phyloP scores from a whole-genome alignment of 306 rosid genomes.

The Castanea sativa region DNA sequence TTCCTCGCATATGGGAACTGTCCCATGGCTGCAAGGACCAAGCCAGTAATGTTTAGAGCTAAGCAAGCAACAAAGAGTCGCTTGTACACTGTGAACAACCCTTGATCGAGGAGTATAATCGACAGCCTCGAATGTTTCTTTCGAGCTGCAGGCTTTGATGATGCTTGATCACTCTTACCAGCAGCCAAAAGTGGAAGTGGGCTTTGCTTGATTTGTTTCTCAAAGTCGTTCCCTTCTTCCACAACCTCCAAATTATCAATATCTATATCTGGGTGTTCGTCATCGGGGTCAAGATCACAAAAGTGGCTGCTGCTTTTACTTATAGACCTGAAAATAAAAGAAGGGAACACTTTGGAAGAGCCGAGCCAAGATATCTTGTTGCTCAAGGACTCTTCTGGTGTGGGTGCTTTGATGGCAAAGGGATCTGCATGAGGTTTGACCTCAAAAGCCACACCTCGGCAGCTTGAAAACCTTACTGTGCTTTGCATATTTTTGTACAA shows the following conservation, averaged over 20 bases:
- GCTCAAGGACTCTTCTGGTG: too few species aligned
- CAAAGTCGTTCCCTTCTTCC: slow-evolving; percentile 15
- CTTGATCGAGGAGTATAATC: slow-evolving; percentile 60
- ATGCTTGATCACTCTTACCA: slow-evolving; percentile 25
- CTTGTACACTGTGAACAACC: slow-evolving; percentile 61
- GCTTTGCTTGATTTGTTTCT: slow-evolving; percentile 15
- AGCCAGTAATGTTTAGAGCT: slow-evolving; percentile 37
- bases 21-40: slow-evolving; percentile 49
- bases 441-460: slow-evolving; percentile 56
- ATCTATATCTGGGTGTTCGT: not conserved
- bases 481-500: slow-evolving; percentile 6
- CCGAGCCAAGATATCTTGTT: slow-evolving; percentile 4
- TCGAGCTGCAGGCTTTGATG: slow-evolving; percentile 10
- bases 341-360: slow-evolving; percentile 23
- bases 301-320: slow-evolving; percentile 50
- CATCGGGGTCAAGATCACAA: slow-evolving; percentile 38
- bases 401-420: slow-evolving; percentile 24
- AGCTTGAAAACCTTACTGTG: slow-evolving; percentile 48
- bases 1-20: slow-evolving; percentile 41
- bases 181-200: slow-evolving; percentile 9
- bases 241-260: not conserved
- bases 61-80: slow-evolving; percentile 45
- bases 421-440: slow-evolving; percentile 38
- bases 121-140: slow-evolving; percentile 40
- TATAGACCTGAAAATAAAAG: slow-evolving; percentile 19